These are phyloP conservation scores for Acacia confusa DNA, from an alignment of 306 rosid species.

Conservation along the genomic window DNA sequence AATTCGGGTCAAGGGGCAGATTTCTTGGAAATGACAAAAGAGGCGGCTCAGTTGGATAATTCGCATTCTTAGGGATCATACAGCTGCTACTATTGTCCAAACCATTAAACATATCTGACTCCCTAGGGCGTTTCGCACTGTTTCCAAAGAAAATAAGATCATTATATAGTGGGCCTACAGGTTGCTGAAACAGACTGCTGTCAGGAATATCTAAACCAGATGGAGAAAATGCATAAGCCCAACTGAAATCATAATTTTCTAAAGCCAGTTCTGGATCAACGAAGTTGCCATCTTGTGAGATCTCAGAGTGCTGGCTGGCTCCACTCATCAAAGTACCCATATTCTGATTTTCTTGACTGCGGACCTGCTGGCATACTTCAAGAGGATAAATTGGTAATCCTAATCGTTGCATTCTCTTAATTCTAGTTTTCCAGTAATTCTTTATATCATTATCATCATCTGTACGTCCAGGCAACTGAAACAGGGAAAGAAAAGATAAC, in stretches of 20 bases:
- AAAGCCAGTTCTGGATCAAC: slow-evolving; percentile 50
- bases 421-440: slow-evolving; percentile 74
- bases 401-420: slow-evolving; percentile 56
- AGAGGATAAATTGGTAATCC: slow-evolving; percentile 67
- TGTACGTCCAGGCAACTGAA: slow-evolving; percentile 76
- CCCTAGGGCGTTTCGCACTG: slow-evolving; percentile 44
- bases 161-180: slow-evolving; percentile 35
- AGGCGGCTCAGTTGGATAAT: slow-evolving; percentile 33
- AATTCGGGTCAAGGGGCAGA: slow-evolving; percentile 32
- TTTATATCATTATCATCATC: slow-evolving; percentile 85
- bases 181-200: slow-evolving; percentile 39
- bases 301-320: slow-evolving; percentile 36
- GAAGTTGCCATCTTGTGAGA: slow-evolving; percentile 27
- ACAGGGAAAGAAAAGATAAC: slow-evolving; percentile 3
- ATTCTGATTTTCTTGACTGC: slow-evolving; percentile 40
- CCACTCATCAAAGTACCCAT: slow-evolving; percentile 10
- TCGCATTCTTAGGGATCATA: slow-evolving; percentile 26
- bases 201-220: slow-evolving; percentile 33
- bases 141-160: slow-evolving; percentile 30
- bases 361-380: slow-evolving; percentile 38
- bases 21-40: slow-evolving; percentile 35
- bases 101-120: slow-evolving; percentile 39
- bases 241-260: slow-evolving; percentile 26
- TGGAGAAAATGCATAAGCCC: slow-evolving; percentile 23
- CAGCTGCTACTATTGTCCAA: slow-evolving; percentile 34